Percentiles rank a stretch among this genome's conserved stretches.
phyloP scores from a whole-genome alignment of 495 filamentous ascomycete genomes.

The Aspergillus bridgeri region DNA sequence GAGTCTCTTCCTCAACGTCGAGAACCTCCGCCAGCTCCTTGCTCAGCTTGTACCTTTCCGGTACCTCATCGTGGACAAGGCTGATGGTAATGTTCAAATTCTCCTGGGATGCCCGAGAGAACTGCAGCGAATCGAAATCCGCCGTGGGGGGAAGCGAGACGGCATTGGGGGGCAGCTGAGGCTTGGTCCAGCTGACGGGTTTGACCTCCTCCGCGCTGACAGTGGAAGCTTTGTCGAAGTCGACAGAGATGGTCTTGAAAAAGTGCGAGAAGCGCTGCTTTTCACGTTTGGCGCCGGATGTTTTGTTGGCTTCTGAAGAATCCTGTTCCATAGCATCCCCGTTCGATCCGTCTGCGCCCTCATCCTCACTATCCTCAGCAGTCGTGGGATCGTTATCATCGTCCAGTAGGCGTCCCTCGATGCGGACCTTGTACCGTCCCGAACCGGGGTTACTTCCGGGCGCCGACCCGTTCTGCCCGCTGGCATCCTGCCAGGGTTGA shows the following conservation, averaged over 20 bases:
- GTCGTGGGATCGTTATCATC: slow-evolving; percentile 54
- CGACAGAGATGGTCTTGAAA: slow-evolving; percentile 86
- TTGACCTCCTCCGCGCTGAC: slow-evolving; percentile 53
- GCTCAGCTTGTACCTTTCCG: slow-evolving; percentile 77
- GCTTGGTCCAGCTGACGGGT: slow-evolving; percentile 71
- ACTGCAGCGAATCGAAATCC: slow-evolving; percentile 88
- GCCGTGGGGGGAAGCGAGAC: slow-evolving; percentile 46
- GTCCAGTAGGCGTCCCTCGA: slow-evolving; percentile 86
- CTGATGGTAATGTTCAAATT: slow-evolving; percentile 90
- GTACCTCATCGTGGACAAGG: slow-evolving; percentile 77
- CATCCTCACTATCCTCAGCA: slow-evolving; percentile 57
- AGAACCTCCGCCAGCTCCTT: slow-evolving; percentile 77
- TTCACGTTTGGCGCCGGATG: slow-evolving; percentile 37
- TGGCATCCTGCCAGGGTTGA: slow-evolving; percentile 83
- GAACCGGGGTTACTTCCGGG: slow-evolving; percentile 41
- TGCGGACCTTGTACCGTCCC: slow-evolving; percentile 79
- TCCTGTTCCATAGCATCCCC: slow-evolving; percentile 61
- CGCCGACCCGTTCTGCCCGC: slow-evolving; percentile 22
- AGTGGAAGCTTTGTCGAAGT: slow-evolving; percentile 66
- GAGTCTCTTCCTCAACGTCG: slow-evolving; percentile 81
- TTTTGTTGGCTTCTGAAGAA: slow-evolving; percentile 40
- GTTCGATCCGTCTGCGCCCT: slow-evolving; percentile 34
- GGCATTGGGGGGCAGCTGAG: slow-evolving; percentile 51
- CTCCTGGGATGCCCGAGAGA: slow-evolving; percentile 87
- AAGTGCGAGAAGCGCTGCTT: slow-evolving; percentile 81